Evolutionary conservation across 768 basidiomycete species (phyloP).

Genomic region (Cyclocybe cylindracea): DNA sequence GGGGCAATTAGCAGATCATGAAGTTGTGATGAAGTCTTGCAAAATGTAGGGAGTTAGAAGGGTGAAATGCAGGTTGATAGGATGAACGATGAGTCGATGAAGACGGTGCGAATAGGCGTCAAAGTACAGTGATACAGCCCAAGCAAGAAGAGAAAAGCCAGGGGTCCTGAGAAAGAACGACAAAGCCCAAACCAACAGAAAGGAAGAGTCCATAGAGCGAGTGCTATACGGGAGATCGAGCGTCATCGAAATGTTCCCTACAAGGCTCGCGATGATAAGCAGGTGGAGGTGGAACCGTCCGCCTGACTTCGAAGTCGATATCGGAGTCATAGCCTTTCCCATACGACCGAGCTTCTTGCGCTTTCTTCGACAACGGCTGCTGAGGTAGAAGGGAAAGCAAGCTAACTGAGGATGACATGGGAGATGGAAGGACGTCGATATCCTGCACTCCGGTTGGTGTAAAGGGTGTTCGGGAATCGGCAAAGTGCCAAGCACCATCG

Average conservation of each 20-base stretch:
- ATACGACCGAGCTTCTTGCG: conserved; percentile 10
- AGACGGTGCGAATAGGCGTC: too few species aligned
- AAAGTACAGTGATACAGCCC: neutral
- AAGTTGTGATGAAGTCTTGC: too few species aligned
- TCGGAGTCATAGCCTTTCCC: conserved; percentile 17
- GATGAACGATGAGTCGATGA: too few species aligned
- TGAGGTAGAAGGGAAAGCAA: conserved; percentile 15
- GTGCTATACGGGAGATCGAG: neutral
- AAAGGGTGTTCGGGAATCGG: conserved; percentile 41
- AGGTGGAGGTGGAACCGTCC: conserved; percentile 25
- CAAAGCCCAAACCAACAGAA: conserved; percentile 3
- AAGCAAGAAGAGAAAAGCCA: neutral
- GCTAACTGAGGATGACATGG: conserved; percentile 20
- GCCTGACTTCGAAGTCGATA: conserved; percentile 15
- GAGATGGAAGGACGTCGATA: conserved; percentile 31
- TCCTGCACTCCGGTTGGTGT: conserved; percentile 39
- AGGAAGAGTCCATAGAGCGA: conserved; percentile 3
- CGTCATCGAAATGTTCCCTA: conserved; percentile 15
- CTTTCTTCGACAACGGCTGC: conserved; percentile 19
- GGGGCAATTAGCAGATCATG: too few species aligned
- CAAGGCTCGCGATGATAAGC: conserved; percentile 24
- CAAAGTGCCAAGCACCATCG: conserved; percentile 60
- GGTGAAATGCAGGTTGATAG: too few species aligned
- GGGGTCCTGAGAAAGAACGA: conserved; percentile 1
- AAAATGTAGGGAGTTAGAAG: too few species aligned